Conservation (phyloP, 192 early-diverging fungal species). For the Helicostylum pulchrum region DNA sequence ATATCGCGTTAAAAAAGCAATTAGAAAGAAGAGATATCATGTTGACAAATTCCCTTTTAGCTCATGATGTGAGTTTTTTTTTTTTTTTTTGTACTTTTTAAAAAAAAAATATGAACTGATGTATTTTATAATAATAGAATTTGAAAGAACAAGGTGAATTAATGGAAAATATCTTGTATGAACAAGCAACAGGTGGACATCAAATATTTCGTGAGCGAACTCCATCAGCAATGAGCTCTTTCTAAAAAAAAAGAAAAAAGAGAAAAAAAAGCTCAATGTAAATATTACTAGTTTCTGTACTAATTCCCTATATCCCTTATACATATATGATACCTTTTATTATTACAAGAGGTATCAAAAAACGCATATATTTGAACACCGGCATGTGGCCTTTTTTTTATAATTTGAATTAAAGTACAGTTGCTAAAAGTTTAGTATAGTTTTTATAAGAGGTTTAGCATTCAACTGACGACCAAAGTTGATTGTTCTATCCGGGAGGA, state of each 20-base stretch:
- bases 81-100: background rate
- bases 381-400: no score
- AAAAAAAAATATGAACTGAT: background rate
- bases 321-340: no score
- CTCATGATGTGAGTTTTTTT: constrained; percentile 24
- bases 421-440: no score
- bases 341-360: no score
- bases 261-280: no score
- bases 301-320: no score
- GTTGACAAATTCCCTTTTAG: constrained; percentile 30
- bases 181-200: constrained; percentile 29
- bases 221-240: background rate
- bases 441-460: no score
- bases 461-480: no score
- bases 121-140: constrained; percentile 16
- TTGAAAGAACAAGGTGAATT: constrained; percentile 31
- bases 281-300: no score
- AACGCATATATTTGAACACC: no score
- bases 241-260: background rate
- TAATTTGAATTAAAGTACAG: no score
- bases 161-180: constrained; percentile 31
- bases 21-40: constrained; percentile 30
- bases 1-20: constrained; percentile 13
- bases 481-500: no score
- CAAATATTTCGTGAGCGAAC: constrained; percentile 3